Evolutionary conservation across 371 early-diverging fungal species (phyloP).

Genomic region (Rhizopus delemar): DNA sequence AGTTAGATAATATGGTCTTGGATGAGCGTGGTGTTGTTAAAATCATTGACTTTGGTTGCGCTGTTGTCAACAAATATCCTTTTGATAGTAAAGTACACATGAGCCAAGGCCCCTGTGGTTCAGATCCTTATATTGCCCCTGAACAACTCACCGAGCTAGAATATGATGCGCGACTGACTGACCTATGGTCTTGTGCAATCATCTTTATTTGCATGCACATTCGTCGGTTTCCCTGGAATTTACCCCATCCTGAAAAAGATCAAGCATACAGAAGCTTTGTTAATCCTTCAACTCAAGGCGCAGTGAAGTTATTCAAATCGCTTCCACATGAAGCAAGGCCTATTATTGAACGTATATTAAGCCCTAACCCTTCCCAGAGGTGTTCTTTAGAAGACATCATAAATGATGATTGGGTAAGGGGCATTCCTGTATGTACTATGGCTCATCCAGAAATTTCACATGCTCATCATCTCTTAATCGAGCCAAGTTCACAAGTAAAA

Average conservation of each 20-base stretch:
- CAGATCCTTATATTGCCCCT: constrained; percentile 90
- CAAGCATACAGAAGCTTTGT: constrained; percentile 42
- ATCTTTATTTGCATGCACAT: constrained; percentile 76
- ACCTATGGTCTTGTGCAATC: constrained; percentile 78
- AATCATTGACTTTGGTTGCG: constrained; percentile 92
- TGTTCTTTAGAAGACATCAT: constrained; percentile 48
- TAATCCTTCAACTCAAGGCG: constrained; percentile 11
- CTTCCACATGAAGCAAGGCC: constrained; percentile 50
- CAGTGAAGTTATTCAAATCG: constrained; percentile 40
- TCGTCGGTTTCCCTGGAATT: constrained; percentile 75
- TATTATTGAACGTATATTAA: constrained; percentile 50
- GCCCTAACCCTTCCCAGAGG: constrained; percentile 53
- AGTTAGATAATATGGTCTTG: constrained; percentile 83
- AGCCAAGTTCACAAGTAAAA: constrained; percentile 31
- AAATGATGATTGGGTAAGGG: constrained; percentile 58
- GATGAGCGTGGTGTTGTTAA: constrained; percentile 74
- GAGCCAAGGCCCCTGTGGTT: constrained; percentile 77
- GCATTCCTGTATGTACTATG: constrained; percentile 49
- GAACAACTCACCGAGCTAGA: constrained; percentile 66
- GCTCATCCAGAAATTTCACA: constrained; percentile 34
- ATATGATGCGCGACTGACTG: constrained; percentile 69
- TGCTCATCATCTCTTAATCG: constrained; percentile 45
- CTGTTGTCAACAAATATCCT: constrained; percentile 73
- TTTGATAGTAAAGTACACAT: constrained; percentile 58
- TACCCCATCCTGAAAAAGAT: constrained; percentile 56